Base-by-base conservation (phyloP, 805 yeast species). In the Myxozyma melibiosi region DNA sequence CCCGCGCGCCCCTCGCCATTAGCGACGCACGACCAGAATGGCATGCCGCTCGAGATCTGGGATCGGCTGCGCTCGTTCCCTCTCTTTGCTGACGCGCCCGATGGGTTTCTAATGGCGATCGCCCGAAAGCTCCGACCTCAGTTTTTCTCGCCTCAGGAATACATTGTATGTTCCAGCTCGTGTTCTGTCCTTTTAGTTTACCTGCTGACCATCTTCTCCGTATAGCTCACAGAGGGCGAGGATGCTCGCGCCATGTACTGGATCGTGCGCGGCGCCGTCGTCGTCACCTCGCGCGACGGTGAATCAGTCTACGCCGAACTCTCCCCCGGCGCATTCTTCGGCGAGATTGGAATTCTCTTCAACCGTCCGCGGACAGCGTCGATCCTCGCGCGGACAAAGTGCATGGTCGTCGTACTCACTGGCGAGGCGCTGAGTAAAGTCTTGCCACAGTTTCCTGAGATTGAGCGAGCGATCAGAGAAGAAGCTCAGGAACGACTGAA, bases 311-410 rank as follows among this genome's bases (percentile, higher is more conserved):
- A 84, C 65, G 90, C 91, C 1, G 90, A 84, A 67, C 72, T 86
- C 7, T 78, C 79, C 2, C 78, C 84, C 3, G 92, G 92, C 1
- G 77, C 84, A 20, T 85, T 84, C 62, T 87, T 86, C 68, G 94
- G 94, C 13, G 92, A 87, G 66, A 86, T 86, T 53, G 92, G 92
- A 7, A 85, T 86, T 42, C 71, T 86, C 30, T 86, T 84, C 72
- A 84, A 84, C 68, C 74, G 91, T 48, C 90, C 91, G 18, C 74
- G 92, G 64, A 86, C 91, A 0, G 92, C 92, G 0, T 85, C 90
- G 1, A 90, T 86, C 13, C 82, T 86, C 22, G 86, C 91, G 2
- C 72, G 85, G 58, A 80, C 88, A 0, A 80, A 78, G 63, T 89
- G 87, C 1, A 70, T 87, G 49, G 74, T 84, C 4, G 90, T 89